A percentile compares a stretch with the other conserved stretches of the same genome.
Conservation (phyloP, 2,329 filamentous ascomycete genomes). For the Byssochlamys sp. region DNA sequence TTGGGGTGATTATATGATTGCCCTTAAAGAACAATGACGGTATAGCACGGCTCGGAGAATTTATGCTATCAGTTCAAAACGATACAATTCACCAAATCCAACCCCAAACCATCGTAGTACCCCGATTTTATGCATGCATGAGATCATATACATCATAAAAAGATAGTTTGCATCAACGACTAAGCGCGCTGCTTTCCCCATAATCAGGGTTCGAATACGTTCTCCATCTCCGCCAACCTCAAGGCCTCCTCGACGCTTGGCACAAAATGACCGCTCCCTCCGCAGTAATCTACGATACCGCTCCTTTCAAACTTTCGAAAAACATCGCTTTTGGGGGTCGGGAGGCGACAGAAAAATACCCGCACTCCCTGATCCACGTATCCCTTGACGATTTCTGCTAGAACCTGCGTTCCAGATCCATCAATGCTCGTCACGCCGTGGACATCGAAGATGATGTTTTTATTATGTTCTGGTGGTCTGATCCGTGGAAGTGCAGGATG, state of each 20-base stretch:
- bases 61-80: no score
- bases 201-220: constrained; percentile 16
- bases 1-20: no score
- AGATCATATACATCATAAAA: not conserved
- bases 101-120: not conserved
- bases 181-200: constrained; percentile 26
- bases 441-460: constrained; percentile 91
- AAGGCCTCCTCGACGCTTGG: constrained; percentile 75
- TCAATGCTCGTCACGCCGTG: constrained; percentile 95
- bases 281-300: constrained; percentile 75
- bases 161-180: not conserved
- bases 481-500: constrained; percentile 81
- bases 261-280: constrained; percentile 70
- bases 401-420: constrained; percentile 82
- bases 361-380: constrained; percentile 67
- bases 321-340: constrained; percentile 45
- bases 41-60: no score
- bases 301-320: constrained; percentile 65
- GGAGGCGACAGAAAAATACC: constrained; percentile 47
- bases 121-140: not conserved
- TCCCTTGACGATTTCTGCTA: constrained; percentile 74
- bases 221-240: constrained; percentile 65
- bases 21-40: no score
- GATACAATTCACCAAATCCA: not conserved
- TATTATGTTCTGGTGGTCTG: constrained; percentile 67